Evolutionary conservation across 441 rosid species (phyloP), one percentile per base, ranked within the genome.

Genomic region (Hura crepitans): DNA sequence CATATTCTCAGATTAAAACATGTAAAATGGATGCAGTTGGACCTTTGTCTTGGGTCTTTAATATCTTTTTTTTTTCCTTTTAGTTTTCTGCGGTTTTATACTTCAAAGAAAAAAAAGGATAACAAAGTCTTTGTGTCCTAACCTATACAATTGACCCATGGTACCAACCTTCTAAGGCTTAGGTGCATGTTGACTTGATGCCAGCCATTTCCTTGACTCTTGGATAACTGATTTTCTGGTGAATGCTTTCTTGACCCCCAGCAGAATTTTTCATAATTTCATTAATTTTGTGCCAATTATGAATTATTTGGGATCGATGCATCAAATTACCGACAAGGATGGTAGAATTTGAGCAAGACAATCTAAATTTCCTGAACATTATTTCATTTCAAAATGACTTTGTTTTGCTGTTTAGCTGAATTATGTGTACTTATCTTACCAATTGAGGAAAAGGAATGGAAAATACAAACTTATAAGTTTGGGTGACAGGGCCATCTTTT

Each of bases 311-410:
- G 37, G 18, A 33, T 62, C 28, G 53, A 61, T 46, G 65, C 14
- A 54, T 50, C 43, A 12, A 65, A 30, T 18, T 12, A 49, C 15
- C 42, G 39, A 37, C 57, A 45, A 37, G 27, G 54, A 31, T 1
- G 42, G 11, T 68, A 53, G 14, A 57, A 39, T 58, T 57, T 7
- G 3, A 9, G 9, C 31, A 4, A 31, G 50, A 49, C 35, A 23
- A 30, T 14, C 22, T 45, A 65, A 69, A 58, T 66, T 51, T 8
- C 27, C 42, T 4, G 11, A 5, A 4, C 28, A 65, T 42, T 47
- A 27, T 72, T 73, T 66, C 63, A 22, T 66, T 60, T 25, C 62
- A 63, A 55, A 35, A 56, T 27, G 25, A 30, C 51, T 68, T 37
- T 43, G 30, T 12, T 62, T n/a, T 67, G 28, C 77, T 42, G 64